Evolutionary conservation across 768 basidiomycete species (phyloP), one percentile per base, ranked within the genome.

Genomic region (Pleurotus pulmonarius): DNA sequence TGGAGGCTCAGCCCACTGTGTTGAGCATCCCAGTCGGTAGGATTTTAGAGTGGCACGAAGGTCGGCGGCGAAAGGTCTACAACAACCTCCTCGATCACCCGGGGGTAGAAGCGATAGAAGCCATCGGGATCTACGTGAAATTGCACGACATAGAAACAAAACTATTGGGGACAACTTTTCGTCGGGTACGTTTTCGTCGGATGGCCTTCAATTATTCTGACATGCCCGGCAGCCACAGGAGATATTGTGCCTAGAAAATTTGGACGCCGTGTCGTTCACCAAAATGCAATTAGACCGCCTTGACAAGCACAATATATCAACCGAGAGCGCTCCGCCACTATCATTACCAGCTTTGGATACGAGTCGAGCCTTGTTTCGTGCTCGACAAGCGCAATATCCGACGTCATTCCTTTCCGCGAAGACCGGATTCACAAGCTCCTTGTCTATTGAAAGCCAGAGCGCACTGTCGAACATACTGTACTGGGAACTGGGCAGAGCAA

Each of bases 11-110:
- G 2, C 77, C 79, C 16, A 69, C 70, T 4, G 66, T 75, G 46
- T 68, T 86, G 26, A 80, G 77, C 24, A 75, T 87, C 61, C 70
- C 77, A 39, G 76, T 84, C 49, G 71, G 69, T 38, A 58, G 80
- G 80, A 58, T 81, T 48, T 69, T 82, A 56, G 61, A 65, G 51
- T 72, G 70, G 67, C 75, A 75, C 59, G 78, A 81, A 54, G 65
- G 65, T 55, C 72, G 66, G 59, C 67, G 65, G 56, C 62, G 62
- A 15, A 59, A 58, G 52, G 58, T 47, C 1, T 60, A 63, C 48
- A 25, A 60, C n/a, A 58, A 68, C 55, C 58, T 72, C 38, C 62
- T 41, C 15, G 56, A 47, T 26, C 77, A 78, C 56, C 77, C 75
- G 1, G 83, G 79, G 16, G 71, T 82, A 18, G 71, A 79, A 56